A percentile compares a stretch with the other conserved stretches of the same genome.
Conservation (phyloP, 768 basidiomycete genomes). For the Lactarius evosmus region DNA sequence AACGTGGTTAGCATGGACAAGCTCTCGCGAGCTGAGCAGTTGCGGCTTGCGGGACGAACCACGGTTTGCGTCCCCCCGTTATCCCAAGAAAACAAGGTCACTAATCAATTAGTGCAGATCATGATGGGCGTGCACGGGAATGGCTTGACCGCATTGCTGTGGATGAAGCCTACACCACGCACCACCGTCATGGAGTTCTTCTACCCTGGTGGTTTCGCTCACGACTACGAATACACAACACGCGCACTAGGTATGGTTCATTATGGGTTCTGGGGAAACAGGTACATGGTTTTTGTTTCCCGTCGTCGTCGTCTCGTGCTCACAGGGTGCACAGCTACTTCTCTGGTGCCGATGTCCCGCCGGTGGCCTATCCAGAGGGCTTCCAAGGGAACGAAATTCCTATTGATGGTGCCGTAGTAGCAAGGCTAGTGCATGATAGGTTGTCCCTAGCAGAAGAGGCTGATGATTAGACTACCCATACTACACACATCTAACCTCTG, state of each 20-base stretch:
- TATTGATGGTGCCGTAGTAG: conserved; percentile 68
- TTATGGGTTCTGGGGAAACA: conserved; percentile 79
- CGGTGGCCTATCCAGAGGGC: conserved; percentile 74
- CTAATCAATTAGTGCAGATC: conserved; percentile 50
- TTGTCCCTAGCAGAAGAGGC: conserved; percentile 56
- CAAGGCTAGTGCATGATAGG: conserved; percentile 54
- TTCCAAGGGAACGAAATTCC: conserved; percentile 88
- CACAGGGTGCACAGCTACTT: conserved; percentile 51
- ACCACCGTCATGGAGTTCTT: conserved; percentile 94
- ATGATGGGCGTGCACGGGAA: conserved; percentile 96
- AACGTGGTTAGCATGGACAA: conserved; percentile 85
- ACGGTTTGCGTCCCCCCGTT: conserved; percentile 53
- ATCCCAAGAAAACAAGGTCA: conserved; percentile 1
- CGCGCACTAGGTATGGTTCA: conserved; percentile 81
- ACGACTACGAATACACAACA: conserved; percentile 80
- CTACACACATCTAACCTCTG: conserved; percentile 1
- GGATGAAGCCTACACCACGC: conserved; percentile 85
- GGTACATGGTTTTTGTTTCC: conserved; percentile 40
- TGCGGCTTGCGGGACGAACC: conserved; percentile 75
- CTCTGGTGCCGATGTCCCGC: conserved; percentile 68
- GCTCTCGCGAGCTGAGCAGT: conserved; percentile 74
- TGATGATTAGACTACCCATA: conserved; percentile 46
- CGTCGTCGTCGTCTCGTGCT: conserved; percentile 7
- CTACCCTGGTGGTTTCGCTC: conserved; percentile 77
- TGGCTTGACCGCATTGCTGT: conserved; percentile 80